Conservation (phyloP, 2,329 filamentous ascomycete genomes). For the Tolypocladium album region DNA sequence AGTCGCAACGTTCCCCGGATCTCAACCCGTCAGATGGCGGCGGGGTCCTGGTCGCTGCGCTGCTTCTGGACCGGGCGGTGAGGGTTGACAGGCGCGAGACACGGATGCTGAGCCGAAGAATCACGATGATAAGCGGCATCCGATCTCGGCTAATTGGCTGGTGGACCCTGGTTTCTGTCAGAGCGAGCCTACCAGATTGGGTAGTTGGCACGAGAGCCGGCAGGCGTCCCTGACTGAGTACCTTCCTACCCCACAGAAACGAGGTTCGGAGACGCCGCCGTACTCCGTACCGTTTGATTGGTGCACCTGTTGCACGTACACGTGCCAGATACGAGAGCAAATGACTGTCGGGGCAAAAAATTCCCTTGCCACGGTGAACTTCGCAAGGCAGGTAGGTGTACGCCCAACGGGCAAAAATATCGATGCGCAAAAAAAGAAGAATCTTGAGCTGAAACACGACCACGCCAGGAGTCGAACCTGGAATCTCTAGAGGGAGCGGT, state of each 20-base stretch:
- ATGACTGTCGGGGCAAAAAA: neutral
- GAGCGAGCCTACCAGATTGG: neutral
- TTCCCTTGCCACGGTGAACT: too few species aligned
- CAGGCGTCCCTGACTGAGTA: neutral
- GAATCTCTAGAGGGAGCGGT: slow-evolving; percentile 27
- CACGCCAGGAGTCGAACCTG: slow-evolving; percentile 33
- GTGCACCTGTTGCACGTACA: neutral
- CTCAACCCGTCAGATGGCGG: neutral
- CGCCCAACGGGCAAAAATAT: neutral
- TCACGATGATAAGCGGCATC: slow-evolving; percentile 3
- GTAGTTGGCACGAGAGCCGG: neutral
- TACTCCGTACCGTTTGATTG: too few species aligned
- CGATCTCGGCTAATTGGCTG: slow-evolving; percentile 2
- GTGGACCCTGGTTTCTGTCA: neutral
- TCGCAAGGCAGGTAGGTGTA: too few species aligned
- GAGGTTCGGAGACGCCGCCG: too few species aligned
- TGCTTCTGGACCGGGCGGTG: neutral
- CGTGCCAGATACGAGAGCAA: neutral
- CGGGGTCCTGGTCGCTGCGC: neutral
- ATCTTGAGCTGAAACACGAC: slow-evolving; percentile 13
- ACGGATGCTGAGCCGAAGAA: neutral
- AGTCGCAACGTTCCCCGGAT: neutral
- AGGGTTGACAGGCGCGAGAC: neutral
- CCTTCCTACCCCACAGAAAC: neutral
- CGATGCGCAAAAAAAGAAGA: neutral